These are phyloP conservation scores for Rosa chinensis DNA, from an alignment of 306 rosid genomes.

Conservation along the genomic window DNA sequence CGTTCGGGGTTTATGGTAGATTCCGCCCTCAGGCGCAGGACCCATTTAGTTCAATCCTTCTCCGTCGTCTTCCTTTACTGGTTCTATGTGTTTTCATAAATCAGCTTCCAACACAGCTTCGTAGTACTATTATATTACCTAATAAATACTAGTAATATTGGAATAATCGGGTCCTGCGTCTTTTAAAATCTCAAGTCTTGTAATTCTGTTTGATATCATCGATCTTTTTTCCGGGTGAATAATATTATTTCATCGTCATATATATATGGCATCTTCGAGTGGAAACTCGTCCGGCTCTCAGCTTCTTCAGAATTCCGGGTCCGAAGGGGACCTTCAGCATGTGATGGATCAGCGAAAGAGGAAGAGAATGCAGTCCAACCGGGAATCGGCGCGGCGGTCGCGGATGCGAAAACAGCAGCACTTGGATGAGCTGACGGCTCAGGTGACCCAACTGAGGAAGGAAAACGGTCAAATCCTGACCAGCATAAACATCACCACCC, in stretches of 20 bases:
- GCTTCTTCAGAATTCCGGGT: conserved; percentile 49
- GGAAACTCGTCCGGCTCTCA: conserved; percentile 61
- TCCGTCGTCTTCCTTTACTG: conserved; percentile 89
- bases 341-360: conserved; percentile 63
- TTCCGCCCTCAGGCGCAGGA: conserved; percentile 76
- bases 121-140: conserved; percentile 6
- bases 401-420: conserved; percentile 76
- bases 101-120: not conserved
- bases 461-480: conserved; percentile 49
- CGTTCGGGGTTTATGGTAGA: conserved; percentile 82
- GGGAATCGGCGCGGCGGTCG: conserved; percentile 85
- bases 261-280: conserved; percentile 54
- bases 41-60: conserved; percentile 92
- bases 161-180: conserved; percentile 30
- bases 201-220: not conserved
- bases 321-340: conserved; percentile 55
- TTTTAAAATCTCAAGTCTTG: not conserved
- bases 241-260: not conserved
- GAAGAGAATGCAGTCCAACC: conserved; percentile 79
- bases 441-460: conserved; percentile 37
- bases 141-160: not conserved
- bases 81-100: conserved; percentile 86
- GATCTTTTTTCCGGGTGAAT: not conserved
- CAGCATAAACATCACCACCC: conserved; percentile 45
- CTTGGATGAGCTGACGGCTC: conserved; percentile 56